A percentile compares a stretch with the other conserved stretches of the same genome.
Evolutionary conservation across 352 stramenopile species (phyloP).

Genomic region (Phytophthora boehmeriae): DNA sequence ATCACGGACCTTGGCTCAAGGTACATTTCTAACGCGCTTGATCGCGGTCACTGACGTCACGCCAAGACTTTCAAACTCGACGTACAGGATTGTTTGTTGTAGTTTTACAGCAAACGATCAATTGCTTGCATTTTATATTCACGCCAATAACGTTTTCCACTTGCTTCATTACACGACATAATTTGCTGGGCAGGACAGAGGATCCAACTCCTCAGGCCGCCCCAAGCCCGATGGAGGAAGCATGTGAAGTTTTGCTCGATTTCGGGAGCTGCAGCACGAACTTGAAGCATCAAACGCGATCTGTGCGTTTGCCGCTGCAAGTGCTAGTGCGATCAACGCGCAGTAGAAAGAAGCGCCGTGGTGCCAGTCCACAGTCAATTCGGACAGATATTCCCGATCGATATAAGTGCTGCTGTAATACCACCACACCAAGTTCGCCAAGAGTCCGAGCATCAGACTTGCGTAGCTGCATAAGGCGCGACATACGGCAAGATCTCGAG

Average conservation of each 20-base stretch:
- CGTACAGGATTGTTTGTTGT: conserved; percentile 1
- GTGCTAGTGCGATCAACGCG: conserved; percentile 28
- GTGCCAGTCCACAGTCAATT: conserved; percentile 43
- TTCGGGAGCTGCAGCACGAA: conserved; percentile 2
- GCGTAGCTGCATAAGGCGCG: conserved; percentile 42
- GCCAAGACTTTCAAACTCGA: no score
- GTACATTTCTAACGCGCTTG: no score
- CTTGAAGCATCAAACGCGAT: conserved; percentile 29
- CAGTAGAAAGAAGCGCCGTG: conserved; percentile 53
- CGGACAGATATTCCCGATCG: conserved; percentile 38
- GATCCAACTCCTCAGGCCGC: conserved; percentile 33
- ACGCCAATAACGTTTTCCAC: background rate
- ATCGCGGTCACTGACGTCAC: no score
- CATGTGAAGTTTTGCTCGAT: conserved; percentile 32
- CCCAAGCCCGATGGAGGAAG: conserved; percentile 18
- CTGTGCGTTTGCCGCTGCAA: conserved; percentile 31
- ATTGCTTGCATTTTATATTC: no score
- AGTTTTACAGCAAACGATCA: conserved; percentile 4
- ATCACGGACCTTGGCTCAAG: no score
- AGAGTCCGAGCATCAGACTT: conserved; percentile 36
- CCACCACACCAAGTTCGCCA: conserved; percentile 58
- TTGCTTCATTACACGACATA: conserved; percentile 47
- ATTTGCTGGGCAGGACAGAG: conserved; percentile 59
- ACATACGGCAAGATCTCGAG: conserved; percentile 11
- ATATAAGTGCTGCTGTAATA: conserved; percentile 59